phyloP scores from a whole-genome alignment of 2,329 filamentous ascomycete genomes.

The Ceratocystis cacaofunesta region DNA sequence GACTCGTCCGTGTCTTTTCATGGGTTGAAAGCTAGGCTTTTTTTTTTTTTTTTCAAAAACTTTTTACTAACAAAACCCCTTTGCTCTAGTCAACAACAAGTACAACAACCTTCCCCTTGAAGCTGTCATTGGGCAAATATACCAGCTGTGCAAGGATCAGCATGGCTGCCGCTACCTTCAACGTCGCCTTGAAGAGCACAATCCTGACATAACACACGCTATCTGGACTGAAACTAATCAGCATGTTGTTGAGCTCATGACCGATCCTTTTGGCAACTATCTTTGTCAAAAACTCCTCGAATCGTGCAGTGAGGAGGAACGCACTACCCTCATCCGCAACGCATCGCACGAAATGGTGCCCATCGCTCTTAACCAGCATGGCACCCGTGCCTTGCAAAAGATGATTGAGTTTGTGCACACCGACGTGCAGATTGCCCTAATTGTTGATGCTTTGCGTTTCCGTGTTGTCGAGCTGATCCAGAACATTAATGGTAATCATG shows the following conservation, averaged over 20 bases:
- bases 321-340: conserved; percentile 81
- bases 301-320: conserved; percentile 87
- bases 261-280: conserved; percentile 97
- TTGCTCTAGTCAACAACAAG: conserved; percentile 48
- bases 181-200: conserved; percentile 88
- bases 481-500: conserved; percentile 95
- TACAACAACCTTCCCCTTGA: conserved; percentile 76
- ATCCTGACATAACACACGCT: conserved; percentile 68
- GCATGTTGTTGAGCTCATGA: conserved; percentile 96
- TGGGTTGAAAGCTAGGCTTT: not conserved
- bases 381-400: conserved; percentile 90
- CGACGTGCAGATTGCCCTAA: conserved; percentile 67
- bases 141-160: conserved; percentile 89
- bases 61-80: not conserved
- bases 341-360: conserved; percentile 75
- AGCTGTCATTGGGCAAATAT: conserved; percentile 67
- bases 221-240: conserved; percentile 90
- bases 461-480: conserved; percentile 91
- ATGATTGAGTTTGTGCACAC: conserved; percentile 98
- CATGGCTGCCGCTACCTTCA: conserved; percentile 94
- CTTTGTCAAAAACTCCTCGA: conserved; percentile 97
- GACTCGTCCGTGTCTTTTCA: not conserved
- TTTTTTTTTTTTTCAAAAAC: too few relatives aligned
- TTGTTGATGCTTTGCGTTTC: conserved; percentile 68
- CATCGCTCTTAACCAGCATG: conserved; percentile 93